These are phyloP conservation scores for Microbotryum intermedium DNA, from an alignment of 1,284 basidiomycete genomes.

Conservation along the genomic window DNA sequence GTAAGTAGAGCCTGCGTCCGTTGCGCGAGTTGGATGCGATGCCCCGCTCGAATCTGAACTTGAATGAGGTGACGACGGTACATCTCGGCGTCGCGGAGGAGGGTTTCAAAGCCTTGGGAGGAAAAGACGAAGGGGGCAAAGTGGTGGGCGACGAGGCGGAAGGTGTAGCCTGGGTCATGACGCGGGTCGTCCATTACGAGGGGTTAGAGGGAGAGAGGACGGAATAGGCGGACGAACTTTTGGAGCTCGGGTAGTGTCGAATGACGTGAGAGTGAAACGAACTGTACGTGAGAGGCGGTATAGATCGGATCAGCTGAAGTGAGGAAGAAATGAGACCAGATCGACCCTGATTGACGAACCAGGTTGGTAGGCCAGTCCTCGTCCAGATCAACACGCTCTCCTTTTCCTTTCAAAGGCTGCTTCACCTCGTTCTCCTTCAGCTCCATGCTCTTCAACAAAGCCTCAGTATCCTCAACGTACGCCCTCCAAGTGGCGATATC, in stretches of 20 bases:
- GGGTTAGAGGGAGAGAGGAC: conserved; percentile 61
- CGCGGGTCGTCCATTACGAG: conserved; percentile 59
- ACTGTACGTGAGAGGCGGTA: conserved; percentile 43
- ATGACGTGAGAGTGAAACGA: conserved; percentile 73
- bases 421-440: conserved; percentile 27
- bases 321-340: not conserved
- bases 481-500: conserved; percentile 36
- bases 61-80: too few species aligned
- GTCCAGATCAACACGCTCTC: conserved; percentile 3
- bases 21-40: too few species aligned
- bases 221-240: conserved; percentile 66
- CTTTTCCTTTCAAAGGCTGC: conserved; percentile 1
- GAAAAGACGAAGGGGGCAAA: too few species aligned
- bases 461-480: conserved; percentile 53
- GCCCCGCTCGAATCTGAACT: too few species aligned
- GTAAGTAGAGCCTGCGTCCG: too few species aligned
- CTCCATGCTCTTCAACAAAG: conserved; percentile 42
- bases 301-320: not conserved
- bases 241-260: conserved; percentile 76
- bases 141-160: not conserved
- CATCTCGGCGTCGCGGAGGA: too few species aligned
- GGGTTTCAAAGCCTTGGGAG: too few species aligned
- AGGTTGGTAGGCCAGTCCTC: conserved; percentile 47
- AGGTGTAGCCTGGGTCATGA: not conserved
- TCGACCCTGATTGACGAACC: conserved; percentile 43